Evolutionary conservation across 441 rosid genomes (phyloP).

Genomic region (Biscutella laevigata): DNA sequence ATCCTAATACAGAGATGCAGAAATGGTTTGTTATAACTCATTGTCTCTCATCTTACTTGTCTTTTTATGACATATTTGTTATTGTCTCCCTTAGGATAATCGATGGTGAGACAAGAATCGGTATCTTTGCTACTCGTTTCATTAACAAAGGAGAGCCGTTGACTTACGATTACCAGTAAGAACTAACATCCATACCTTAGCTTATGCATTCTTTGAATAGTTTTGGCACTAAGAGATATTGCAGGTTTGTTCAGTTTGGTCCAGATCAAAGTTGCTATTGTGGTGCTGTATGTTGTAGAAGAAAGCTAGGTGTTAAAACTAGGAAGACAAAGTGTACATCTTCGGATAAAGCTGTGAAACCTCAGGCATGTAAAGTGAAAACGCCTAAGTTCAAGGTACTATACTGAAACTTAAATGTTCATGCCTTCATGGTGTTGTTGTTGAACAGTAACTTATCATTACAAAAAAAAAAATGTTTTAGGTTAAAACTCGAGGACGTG

Average conservation of each 20-base stretch:
- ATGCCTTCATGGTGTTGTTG: no score
- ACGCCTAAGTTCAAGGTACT: no score
- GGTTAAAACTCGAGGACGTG: no score
- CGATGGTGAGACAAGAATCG: constrained; percentile 97
- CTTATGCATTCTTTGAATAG: no score
- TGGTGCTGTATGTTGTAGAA: constrained; percentile 74
- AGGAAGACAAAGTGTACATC: constrained; percentile 74
- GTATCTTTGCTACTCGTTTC: constrained; percentile 81
- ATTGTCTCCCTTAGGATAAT: constrained; percentile 80
- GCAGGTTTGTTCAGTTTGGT: constrained; percentile 99
- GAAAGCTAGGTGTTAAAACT: constrained; percentile 84
- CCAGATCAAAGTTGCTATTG: constrained; percentile 99
- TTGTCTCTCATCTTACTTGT: no score
- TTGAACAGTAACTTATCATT: no score
- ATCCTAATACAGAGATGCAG: constrained; percentile 97
- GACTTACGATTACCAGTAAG: constrained; percentile 96
- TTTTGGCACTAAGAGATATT: constrained; percentile 43
- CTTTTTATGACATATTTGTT: no score
- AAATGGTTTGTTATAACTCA: constrained; percentile 68
- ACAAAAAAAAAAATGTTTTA: no score
- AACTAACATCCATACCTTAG: no score
- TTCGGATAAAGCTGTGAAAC: no score
- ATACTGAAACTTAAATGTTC: no score
- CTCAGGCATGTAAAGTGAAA: no score
- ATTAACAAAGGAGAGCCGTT: constrained; percentile 83